Conservation (phyloP, 441 rosid species). For the Pelargonium citronellum region DNA sequence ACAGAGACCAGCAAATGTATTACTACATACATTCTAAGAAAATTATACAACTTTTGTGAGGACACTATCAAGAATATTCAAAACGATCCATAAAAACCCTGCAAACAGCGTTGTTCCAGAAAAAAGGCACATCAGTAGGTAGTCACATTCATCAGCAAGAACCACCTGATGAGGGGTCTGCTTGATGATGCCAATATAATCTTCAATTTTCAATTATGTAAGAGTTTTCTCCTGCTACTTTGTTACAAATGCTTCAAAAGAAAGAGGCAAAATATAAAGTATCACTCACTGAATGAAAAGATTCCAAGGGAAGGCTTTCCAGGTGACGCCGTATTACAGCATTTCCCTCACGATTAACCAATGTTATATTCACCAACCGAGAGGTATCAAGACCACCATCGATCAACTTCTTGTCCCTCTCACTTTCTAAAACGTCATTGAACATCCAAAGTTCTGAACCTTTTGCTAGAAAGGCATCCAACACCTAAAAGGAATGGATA, state of each 20-base stretch:
- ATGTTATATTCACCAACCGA: conserved; percentile 51
- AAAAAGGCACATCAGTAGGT: background rate
- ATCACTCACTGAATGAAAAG: conserved; percentile 61
- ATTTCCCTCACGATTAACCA: conserved; percentile 65
- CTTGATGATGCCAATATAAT: background rate
- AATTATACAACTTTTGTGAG: background rate
- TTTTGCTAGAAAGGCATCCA: conserved; percentile 63
- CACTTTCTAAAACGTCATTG: conserved; percentile 64
- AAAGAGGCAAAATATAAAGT: conserved; percentile 2
- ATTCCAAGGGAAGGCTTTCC: conserved; percentile 71
- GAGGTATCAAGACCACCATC: conserved; percentile 61
- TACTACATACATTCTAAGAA: background rate
- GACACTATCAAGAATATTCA: background rate
- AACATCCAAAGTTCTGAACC: conserved; percentile 84
- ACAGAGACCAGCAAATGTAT: conserved; percentile 17
- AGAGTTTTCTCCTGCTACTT: background rate
- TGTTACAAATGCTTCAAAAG: conserved; percentile 1
- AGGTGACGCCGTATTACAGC: conserved; percentile 69
- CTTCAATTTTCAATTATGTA: background rate
- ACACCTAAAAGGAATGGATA: conserved; percentile 37
- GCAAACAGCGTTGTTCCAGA: background rate
- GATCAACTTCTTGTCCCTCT: conserved; percentile 59
- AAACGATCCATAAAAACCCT: background rate
- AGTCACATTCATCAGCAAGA: background rate
- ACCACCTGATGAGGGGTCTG: conserved; percentile 8